Base-by-base conservation (phyloP, 2,329 filamentous ascomycete species). In the Xylaria sp. region DNA sequence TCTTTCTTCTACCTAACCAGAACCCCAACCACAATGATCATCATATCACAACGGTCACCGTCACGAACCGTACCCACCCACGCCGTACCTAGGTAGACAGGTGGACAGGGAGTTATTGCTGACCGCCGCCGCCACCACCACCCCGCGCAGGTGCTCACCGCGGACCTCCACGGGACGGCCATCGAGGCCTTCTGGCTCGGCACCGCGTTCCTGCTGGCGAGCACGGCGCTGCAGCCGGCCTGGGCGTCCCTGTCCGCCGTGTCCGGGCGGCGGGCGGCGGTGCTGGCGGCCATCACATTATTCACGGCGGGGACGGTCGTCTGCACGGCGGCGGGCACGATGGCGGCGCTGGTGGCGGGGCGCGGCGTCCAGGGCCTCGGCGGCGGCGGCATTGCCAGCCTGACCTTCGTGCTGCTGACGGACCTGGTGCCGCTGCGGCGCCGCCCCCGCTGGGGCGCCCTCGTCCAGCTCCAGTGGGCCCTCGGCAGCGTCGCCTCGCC, bases 141-240 rank as follows among this genome's bases (percentile, higher is more conserved):
- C n/a, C n/a, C n/a, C n/a, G n/a, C n/a, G n/a, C 11, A 34, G 29
- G 16, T 34, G 29, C 4, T 34, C 29, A 34, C 29, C 8, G 16
- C 11, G 7, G 77, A 77, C 18, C 73, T 86, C 6, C 60, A 74
- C 22, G 81, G 82, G 40, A 77, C 75, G 0, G 81, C 80, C 2
- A 78, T 85, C 26, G 76, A 89, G 69, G 84, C 85, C 0, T 90
- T 90, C 64, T 90, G 87, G 88, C 81, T 85, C 11, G 87, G 87
- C 1, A 90, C 87, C 4, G 84, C 84, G 16, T 91, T 88, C 60
- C 74, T 91, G 4, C 78, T 91, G 4, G 82, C 85, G 2, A 84
- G 82, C 51, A 85, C 87, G 0, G 80, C 86, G 24, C 77, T 83
- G 39, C 80, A 86, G 61, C 84, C 83, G 8, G 47, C 54, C 2